These are phyloP conservation scores for Torulaspora delbrueckii DNA, from an alignment of 805 yeast genomes.

Conservation along the genomic window DNA sequence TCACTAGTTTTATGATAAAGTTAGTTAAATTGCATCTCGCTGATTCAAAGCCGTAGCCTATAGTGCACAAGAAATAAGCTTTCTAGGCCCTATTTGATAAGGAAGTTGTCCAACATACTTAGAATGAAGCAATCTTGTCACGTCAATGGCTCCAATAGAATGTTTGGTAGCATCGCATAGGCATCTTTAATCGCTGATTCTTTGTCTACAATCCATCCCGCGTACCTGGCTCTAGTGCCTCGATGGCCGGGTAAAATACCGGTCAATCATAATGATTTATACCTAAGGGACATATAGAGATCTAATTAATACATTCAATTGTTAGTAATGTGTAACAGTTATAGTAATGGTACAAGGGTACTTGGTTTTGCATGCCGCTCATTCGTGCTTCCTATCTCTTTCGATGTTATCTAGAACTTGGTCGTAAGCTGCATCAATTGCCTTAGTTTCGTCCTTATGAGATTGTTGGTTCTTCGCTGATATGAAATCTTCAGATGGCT, in stretches of 20 bases:
- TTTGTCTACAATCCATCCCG: not conserved
- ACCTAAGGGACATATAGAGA: not conserved
- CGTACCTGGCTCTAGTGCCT: not conserved
- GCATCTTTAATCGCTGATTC: not conserved
- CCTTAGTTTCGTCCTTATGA: slow-evolving; percentile 25
- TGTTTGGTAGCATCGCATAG: not conserved
- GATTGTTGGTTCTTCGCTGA: not conserved
- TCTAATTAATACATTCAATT: not conserved
- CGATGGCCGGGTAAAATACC: not conserved
- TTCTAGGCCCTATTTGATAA: not conserved
- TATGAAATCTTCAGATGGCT: not conserved
- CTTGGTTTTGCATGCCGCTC: not conserved
- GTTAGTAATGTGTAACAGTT: not conserved
- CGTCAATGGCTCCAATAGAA: not conserved
- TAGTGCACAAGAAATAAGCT: not conserved
- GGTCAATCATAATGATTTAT: not conserved
- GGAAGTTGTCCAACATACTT: not conserved
- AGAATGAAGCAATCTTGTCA: not conserved
- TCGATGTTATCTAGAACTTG: slow-evolving; percentile 39
- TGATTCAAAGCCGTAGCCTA: not conserved
- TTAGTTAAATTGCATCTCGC: not conserved
- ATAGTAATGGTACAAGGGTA: not conserved
- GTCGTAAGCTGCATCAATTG: slow-evolving; percentile 39
- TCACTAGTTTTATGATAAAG: slow-evolving; percentile 14
- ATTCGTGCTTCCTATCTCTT: slow-evolving; percentile 19